Conservation (phyloP, 1,284 basidiomycete species). For the Porogramme epimiltina region DNA sequence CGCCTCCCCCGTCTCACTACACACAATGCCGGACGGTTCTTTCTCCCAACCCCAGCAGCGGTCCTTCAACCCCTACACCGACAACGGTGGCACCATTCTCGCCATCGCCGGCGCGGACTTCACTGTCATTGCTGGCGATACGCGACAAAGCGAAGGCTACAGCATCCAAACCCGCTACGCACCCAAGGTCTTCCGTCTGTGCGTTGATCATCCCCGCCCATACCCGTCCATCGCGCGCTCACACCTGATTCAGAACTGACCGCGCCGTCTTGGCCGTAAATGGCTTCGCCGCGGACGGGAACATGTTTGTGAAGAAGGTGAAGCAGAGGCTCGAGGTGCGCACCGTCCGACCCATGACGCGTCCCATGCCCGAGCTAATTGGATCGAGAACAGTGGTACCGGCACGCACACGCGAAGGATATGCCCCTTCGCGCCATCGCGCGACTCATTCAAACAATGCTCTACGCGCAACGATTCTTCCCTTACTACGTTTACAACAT, state of each 20-base stretch:
- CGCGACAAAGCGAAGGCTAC: conserved; percentile 92
- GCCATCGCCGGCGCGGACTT: conserved; percentile 93
- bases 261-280: conserved; percentile 91
- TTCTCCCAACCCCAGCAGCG: conserved; percentile 53
- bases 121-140: conserved; percentile 92
- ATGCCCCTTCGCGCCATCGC: conserved; percentile 93
- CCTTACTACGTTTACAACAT: conserved; percentile 97
- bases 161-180: conserved; percentile 95
- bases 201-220: conserved; percentile 32
- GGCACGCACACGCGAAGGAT: conserved; percentile 91
- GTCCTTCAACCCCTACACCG: conserved; percentile 84
- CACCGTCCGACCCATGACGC: conserved; percentile 9
- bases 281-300: conserved; percentile 94
- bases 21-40: conserved; percentile 40
- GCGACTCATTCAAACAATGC: conserved; percentile 93
- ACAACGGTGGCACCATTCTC: conserved; percentile 93
- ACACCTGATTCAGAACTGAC: conserved; percentile 69
- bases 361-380: conserved; percentile 3
- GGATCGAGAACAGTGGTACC: conserved; percentile 75
- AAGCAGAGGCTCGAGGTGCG: conserved; percentile 89
- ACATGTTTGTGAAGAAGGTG: conserved; percentile 94
- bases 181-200: conserved; percentile 88
- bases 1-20: conserved; percentile 3
- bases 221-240: neutral
- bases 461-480: conserved; percentile 93